Evolutionary conservation across 169 alveolate species (phyloP).

Genomic region (Cryptosporidium xiaoi): DNA sequence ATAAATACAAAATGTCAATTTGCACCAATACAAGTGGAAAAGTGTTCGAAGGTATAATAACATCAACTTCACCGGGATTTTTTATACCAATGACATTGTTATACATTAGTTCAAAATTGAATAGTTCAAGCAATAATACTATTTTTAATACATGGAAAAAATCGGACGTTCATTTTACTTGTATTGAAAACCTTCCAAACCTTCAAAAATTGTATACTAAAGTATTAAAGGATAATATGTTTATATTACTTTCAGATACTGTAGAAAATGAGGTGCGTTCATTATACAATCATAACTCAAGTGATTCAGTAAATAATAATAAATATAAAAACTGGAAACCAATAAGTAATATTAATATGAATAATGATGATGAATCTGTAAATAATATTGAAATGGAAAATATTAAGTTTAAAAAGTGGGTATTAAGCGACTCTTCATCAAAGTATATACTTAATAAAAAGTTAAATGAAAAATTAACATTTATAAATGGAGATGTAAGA

Average conservation of each 20-base stretch:
- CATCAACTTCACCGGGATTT: slow-evolving; percentile 64
- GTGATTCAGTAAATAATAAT: not conserved
- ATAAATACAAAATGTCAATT: slow-evolving; percentile 13
- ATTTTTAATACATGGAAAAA: slow-evolving; percentile 44
- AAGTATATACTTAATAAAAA: slow-evolving; percentile 46
- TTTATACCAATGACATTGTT: slow-evolving; percentile 40
- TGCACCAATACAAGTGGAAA: slow-evolving; percentile 15
- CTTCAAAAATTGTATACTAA: slow-evolving; percentile 46
- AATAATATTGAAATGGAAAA: slow-evolving; percentile 1
- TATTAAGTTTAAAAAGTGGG: slow-evolving; percentile 19
- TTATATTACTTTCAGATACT: slow-evolving; percentile 37
- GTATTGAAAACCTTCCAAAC: slow-evolving; percentile 68
- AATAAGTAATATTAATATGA: not conserved
- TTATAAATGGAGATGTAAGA: slow-evolving; percentile 53
- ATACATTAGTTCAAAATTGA: slow-evolving; percentile 50
- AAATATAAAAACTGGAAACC: slow-evolving; percentile 61
- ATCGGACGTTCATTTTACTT: slow-evolving; percentile 63
- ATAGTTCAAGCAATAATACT: slow-evolving; percentile 20
- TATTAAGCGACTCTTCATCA: slow-evolving; percentile 20
- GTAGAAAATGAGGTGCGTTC: slow-evolving; percentile 40
- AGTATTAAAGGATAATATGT: slow-evolving; percentile 34
- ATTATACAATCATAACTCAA: slow-evolving; percentile 22
- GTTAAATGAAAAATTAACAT: slow-evolving; percentile 41
- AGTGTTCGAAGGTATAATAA: slow-evolving; percentile 46
- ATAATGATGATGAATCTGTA: not conserved